Evolutionary conservation across 1,139 yeast species (phyloP), one percentile per base, ranked within the genome.

Genomic region (Taiozyma sp.): DNA sequence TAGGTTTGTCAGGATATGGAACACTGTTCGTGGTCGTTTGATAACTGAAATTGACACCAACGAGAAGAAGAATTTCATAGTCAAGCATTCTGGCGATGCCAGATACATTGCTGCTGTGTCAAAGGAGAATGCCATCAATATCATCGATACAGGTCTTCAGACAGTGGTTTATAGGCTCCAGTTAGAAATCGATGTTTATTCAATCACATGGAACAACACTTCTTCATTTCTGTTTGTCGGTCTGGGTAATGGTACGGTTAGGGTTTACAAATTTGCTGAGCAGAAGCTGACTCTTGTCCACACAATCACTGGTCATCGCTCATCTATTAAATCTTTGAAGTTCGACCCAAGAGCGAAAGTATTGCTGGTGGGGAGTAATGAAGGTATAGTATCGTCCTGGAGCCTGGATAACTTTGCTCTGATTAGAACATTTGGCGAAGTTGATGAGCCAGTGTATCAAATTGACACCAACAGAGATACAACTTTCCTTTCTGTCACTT

Each of bases 381-480:
- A 87, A 60, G 93, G 93, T 8, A 75, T 82, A 32, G 77, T 85
- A n/a, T 75, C 84, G 27, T 49, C 83, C 13, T 87, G 91, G 89
- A 72, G 74, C 44, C 65, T 80, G 8, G 55, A 66, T 3, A 72
- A 76, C 22, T 69, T 84, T 69, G 68, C 76, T 29, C 75, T 81
- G 49, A 59, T 65, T 23, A 65, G 66, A 39, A 76, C 80, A 0
- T 68, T 83, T 16, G 65, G 76, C 32, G 71, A 70, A 46, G 67
- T 80, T 4, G 84, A 83, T 62, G 80, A 79, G 59, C 72, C 81
- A 2, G 69, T 82, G 5, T 64, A 74, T 2, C 61, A 71, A 10
- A 59, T 82, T n/a, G 78, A 71, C 49, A 59, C 73, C 8, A 73
- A 76, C 43, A 60, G 72, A 47, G 80, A 79, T 56, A 83, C 83